These are phyloP conservation scores for Mariannaea elegans DNA, from an alignment of 2,329 filamentous ascomycete genomes.

Conservation along the genomic window DNA sequence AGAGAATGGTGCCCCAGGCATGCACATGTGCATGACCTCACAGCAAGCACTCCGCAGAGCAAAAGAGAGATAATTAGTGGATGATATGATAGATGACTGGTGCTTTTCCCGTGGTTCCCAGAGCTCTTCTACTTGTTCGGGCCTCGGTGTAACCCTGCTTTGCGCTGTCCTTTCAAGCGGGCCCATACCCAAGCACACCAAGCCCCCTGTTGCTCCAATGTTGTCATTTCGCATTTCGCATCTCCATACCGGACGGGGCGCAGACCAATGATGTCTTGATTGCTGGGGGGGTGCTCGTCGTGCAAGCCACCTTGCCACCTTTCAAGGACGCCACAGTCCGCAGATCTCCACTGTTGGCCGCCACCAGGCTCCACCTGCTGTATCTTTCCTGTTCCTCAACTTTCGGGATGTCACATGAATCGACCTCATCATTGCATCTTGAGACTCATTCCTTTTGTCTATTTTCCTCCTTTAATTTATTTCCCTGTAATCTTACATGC, in stretches of 20 bases:
- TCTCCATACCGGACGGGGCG: neutral
- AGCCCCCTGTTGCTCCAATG: constrained; percentile 20
- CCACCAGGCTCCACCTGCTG: neutral
- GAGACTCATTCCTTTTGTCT: neutral
- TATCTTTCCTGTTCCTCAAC: constrained; percentile 18
- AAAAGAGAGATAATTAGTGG: neutral
- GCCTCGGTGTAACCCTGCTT: neutral
- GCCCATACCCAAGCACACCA: neutral
- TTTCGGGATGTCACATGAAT: constrained; percentile 18
- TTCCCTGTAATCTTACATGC: neutral
- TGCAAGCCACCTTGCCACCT: neutral
- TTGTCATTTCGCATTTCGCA: constrained; percentile 41
- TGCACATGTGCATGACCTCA: constrained; percentile 15
- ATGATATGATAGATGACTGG: constrained; percentile 12
- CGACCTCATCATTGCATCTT: neutral
- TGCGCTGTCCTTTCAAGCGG: constrained; percentile 25
- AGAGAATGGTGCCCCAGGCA: constrained; percentile 14
- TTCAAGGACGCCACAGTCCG: constrained; percentile 5
- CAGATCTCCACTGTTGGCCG: neutral
- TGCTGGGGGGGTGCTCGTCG: neutral
- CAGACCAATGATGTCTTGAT: constrained; percentile 17
- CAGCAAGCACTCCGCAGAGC: neutral
- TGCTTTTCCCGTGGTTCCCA: constrained; percentile 6
- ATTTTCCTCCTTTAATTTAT: neutral
- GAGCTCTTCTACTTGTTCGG: neutral